Conservation (phyloP, 169 alveolate species). For the Cryptosporidium parvum region DNA sequence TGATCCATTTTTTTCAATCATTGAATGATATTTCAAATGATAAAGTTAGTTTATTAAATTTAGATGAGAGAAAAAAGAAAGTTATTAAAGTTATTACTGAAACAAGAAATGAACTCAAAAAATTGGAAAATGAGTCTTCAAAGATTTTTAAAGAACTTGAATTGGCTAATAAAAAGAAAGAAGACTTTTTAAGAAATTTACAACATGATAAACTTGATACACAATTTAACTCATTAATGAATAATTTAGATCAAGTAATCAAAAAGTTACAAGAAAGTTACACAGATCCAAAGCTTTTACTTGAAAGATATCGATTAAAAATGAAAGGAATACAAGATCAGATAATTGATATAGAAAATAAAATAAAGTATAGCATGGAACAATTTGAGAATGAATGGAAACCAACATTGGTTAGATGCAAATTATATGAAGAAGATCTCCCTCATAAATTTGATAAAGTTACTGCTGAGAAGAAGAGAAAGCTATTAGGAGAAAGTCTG, state of each 20-base stretch:
- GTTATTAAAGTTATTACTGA: not conserved
- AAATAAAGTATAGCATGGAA: not conserved
- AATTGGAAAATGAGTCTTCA: not conserved
- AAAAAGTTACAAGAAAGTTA: constrained; percentile 3
- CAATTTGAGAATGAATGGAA: constrained; percentile 27
- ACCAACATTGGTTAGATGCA: constrained; percentile 6
- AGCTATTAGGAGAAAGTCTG: constrained; percentile 12
- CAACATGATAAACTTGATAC: constrained; percentile 8
- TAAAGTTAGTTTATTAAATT: not conserved
- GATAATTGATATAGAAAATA: constrained; percentile 6
- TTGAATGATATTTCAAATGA: constrained; percentile 19
- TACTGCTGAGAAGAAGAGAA: constrained; percentile 28
- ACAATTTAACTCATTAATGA: not conserved
- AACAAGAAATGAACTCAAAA: constrained; percentile 2
- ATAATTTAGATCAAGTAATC: not conserved
- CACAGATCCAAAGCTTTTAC: constrained; percentile 20
- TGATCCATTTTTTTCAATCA: constrained; percentile 41
- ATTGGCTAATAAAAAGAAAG: not conserved
- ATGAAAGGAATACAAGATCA: not conserved
- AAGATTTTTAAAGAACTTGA: not conserved
- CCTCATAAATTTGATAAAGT: constrained; percentile 10
- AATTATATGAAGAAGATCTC: not conserved
- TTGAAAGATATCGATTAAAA: not conserved
- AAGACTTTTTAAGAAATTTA: not conserved
- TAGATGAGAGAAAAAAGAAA: not conserved